phyloP scores from a whole-genome alignment of 2,329 filamentous ascomycete species.

The Mycosphaerella sp. region DNA sequence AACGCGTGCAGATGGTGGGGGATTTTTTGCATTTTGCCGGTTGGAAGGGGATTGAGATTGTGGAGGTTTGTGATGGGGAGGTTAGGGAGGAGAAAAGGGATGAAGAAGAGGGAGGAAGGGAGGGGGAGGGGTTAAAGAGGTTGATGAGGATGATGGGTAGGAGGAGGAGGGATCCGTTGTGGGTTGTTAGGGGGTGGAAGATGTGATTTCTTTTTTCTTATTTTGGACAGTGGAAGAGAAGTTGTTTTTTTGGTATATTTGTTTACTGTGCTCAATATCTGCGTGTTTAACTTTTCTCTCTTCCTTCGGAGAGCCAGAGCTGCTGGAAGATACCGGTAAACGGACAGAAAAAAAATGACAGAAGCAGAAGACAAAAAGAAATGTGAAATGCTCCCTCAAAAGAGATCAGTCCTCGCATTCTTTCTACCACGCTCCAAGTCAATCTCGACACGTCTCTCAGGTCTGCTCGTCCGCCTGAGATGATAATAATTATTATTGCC shows the following conservation, averaged over 20 bases:
- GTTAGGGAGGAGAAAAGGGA: slow-evolving; percentile 21
- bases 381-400: neutral
- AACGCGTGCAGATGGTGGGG: slow-evolving; percentile 46
- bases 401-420: slow-evolving; percentile 10
- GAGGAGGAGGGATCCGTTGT: slow-evolving; percentile 37
- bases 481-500: neutral
- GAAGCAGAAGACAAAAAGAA: too few species aligned
- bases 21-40: slow-evolving; percentile 48
- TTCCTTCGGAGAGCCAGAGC: too few species aligned
- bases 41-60: slow-evolving; percentile 49
- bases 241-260: too few species aligned
- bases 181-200: slow-evolving; percentile 39
- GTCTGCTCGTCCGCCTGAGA: slow-evolving; percentile 2
- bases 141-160: slow-evolving; percentile 33
- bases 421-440: slow-evolving; percentile 14
- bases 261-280: too few species aligned
- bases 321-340: too few species aligned
- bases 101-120: slow-evolving; percentile 1
- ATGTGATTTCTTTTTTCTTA: neutral
- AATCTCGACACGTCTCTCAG: slow-evolving; percentile 3
- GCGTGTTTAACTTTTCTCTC: too few species aligned
- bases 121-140: slow-evolving; percentile 20
- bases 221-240: too few species aligned
- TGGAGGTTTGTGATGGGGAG: slow-evolving; percentile 42
- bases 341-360: too few species aligned